Evolutionary conservation across 495 filamentous ascomycete genomes (phyloP).

Genomic region (Evernia prunastri): DNA sequence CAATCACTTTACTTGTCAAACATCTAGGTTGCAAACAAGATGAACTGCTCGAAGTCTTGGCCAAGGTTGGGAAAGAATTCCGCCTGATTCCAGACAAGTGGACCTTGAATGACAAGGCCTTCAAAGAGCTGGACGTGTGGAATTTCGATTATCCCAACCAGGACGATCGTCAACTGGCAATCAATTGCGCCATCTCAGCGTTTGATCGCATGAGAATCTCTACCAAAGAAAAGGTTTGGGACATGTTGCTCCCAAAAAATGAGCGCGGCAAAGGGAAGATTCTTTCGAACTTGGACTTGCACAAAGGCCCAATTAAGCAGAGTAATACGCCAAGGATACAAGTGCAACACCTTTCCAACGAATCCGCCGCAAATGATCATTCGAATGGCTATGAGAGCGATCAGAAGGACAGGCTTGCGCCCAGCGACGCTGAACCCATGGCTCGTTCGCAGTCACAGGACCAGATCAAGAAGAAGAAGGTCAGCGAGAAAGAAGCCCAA

Average conservation of each 20-base stretch:
- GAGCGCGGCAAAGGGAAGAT: slow-evolving; percentile 76
- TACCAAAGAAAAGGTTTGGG: slow-evolving; percentile 69
- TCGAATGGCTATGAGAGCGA: slow-evolving; percentile 50
- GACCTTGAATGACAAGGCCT: slow-evolving; percentile 60
- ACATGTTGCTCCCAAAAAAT: slow-evolving; percentile 63
- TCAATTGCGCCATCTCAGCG: slow-evolving; percentile 74
- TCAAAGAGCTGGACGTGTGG: slow-evolving; percentile 80
- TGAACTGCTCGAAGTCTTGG: slow-evolving; percentile 49
- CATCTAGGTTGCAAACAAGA: slow-evolving; percentile 51
- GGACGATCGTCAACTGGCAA: slow-evolving; percentile 67
- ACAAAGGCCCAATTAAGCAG: slow-evolving; percentile 50
- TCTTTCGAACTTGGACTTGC: slow-evolving; percentile 67
- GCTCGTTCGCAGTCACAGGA: slow-evolving; percentile 49
- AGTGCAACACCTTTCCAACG: slow-evolving; percentile 47
- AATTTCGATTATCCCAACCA: slow-evolving; percentile 60
- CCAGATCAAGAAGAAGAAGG: slow-evolving; percentile 51
- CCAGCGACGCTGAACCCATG: slow-evolving; percentile 46
- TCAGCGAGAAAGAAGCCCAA: slow-evolving; percentile 53
- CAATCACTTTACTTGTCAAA: slow-evolving; percentile 50
- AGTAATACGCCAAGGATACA: slow-evolving; percentile 50
- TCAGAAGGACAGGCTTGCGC: slow-evolving; percentile 38
- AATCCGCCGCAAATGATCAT: slow-evolving; percentile 33
- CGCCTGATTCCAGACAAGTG: slow-evolving; percentile 58
- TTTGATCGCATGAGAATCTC: slow-evolving; percentile 76
- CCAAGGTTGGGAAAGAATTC: slow-evolving; percentile 52